phyloP scores from a whole-genome alignment of 805 yeast species.

The Barnettozyma californica region DNA sequence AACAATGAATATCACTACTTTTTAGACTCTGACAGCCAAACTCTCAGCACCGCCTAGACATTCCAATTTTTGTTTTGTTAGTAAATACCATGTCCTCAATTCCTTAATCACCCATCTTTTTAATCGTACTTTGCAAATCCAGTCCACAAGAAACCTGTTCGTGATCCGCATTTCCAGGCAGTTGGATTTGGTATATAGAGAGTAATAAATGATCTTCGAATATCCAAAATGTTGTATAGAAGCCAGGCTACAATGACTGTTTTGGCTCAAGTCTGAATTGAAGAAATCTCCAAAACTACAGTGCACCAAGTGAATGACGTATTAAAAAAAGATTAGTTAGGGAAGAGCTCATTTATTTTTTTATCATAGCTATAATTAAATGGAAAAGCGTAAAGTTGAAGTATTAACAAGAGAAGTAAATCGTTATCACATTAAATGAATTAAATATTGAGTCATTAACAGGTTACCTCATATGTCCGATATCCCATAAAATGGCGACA shows the following conservation, averaged over 20 bases:
- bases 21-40: too few relatives aligned
- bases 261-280: conserved; percentile 35
- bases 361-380: background rate
- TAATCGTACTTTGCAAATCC: conserved; percentile 27
- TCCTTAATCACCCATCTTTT: conserved; percentile 16
- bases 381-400: background rate
- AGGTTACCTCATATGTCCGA: background rate
- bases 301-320: too few relatives aligned
- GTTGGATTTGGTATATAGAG: conserved; percentile 45
- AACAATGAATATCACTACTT: too few relatives aligned
- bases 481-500: background rate
- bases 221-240: conserved; percentile 29
- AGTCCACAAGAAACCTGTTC: conserved; percentile 41
- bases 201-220: conserved; percentile 31
- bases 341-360: too few relatives aligned
- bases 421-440: background rate
- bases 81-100: conserved; percentile 13
- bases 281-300: conserved; percentile 36
- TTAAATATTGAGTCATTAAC: background rate
- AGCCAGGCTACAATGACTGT: conserved; percentile 32
- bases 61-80: background rate
- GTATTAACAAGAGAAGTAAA: background rate
- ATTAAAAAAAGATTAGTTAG: too few relatives aligned
- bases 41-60: too few relatives aligned
- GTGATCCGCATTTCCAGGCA: conserved; percentile 39